Evolutionary conservation across 257 asterid genomes (phyloP), one percentile per base, ranked within the genome.

Genomic region (Rehmannia glutinosa): DNA sequence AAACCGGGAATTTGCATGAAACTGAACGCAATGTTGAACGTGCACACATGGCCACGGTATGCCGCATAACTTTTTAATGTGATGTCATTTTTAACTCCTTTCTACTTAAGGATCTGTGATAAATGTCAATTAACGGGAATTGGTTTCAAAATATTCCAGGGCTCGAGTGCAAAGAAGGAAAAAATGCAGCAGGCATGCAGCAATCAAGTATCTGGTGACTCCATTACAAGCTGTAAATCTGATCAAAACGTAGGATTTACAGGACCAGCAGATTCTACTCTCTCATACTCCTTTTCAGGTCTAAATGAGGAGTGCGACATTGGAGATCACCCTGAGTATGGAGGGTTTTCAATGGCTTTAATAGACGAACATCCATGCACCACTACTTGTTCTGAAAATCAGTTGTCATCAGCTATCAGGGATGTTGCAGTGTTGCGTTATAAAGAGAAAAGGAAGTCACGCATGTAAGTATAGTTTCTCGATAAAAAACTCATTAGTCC

Each of bases 401-500:
- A 68, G 57, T 68, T 82, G 17, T 70, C 77, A 17, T 78, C 86
- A 28, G 80, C 81, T 64, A 66, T 62, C 56, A 76, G 89, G 72
- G 82, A 81, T 41, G 69, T 68, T 77, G 95, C 95, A 59, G 84
- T 87, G 43, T 47, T 85, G 78, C 87, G 92, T 23, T 87, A 87
- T 30, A 85, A 65, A 77, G 92, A 84, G 83, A 87, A 87, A 65
- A 82, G 66, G 81, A 87, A 87, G 86, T 69, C 82, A 9, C 89
- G 92, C 84, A 75, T 62, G 95, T 87, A 75, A 78, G 94, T 75
- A 35, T 17, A 19, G 52, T 42, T 64, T 6, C 62, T 39, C 23
- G 49, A 20, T 39, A 52, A 47, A 10, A 9, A 58, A 50, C 3
- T 4, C 27, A 64, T 32, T 16, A 27, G 3, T 16, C 45, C 17